phyloP scores from a whole-genome alignment of 495 filamentous ascomycete species.

The Penicillium malachiteum region DNA sequence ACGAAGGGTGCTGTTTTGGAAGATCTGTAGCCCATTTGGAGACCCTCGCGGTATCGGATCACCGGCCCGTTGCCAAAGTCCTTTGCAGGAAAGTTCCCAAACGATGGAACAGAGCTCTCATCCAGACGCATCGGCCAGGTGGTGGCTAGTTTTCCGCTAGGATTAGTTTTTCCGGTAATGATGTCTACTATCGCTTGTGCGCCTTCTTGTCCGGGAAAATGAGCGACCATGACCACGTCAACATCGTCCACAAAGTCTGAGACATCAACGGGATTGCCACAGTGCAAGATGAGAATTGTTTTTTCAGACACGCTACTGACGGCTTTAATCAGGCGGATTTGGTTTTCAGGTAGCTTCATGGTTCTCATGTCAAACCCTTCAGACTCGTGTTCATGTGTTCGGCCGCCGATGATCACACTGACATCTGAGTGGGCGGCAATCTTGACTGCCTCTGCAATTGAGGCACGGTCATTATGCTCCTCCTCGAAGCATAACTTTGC shows the following conservation, averaged over 20 bases:
- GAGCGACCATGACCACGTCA: constrained; percentile 35
- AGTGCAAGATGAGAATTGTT: constrained; percentile 41
- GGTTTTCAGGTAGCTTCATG: constrained; percentile 24
- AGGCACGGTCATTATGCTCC: not conserved
- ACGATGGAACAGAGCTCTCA: constrained; percentile 41
- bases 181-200: constrained; percentile 49
- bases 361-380: not conserved
- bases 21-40: constrained; percentile 32
- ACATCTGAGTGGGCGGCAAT: not conserved
- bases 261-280: constrained; percentile 43
- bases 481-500: not conserved
- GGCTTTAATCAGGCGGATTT: constrained; percentile 31
- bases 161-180: constrained; percentile 43
- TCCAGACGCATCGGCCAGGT: constrained; percentile 36
- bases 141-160: constrained; percentile 41
- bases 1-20: constrained; percentile 24
- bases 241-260: constrained; percentile 35
- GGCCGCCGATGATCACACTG: not conserved
- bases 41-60: constrained; percentile 23
- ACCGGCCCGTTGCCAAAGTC: constrained; percentile 3
- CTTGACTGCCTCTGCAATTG: not conserved
- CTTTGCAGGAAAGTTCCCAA: constrained; percentile 13
- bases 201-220: constrained; percentile 45
- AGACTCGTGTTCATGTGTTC: not conserved
- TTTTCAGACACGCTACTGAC: constrained; percentile 39